Evolutionary conservation across 139 green algal genomes (phyloP).

Genomic region (Chlorella sp.): DNA sequence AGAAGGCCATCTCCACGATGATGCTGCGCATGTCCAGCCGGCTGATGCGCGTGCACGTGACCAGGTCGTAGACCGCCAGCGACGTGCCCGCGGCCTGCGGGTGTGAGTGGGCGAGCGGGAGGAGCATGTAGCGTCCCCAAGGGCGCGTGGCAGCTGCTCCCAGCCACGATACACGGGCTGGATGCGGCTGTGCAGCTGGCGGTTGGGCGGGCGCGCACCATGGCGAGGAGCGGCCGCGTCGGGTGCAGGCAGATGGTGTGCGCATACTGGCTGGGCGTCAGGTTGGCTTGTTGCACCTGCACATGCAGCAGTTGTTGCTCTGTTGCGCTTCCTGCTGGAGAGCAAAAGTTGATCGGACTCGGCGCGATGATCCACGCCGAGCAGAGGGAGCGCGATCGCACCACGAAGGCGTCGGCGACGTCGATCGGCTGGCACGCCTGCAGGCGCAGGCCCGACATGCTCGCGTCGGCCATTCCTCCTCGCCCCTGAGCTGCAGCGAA

Average conservation of each 20-base stretch:
- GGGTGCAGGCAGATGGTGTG: neutral
- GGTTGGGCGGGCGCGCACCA: neutral
- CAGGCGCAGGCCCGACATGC: neutral
- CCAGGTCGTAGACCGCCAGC: neutral
- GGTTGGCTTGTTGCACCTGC: neutral
- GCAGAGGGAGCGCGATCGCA: neutral
- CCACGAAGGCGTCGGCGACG: neutral
- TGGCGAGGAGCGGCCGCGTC: neutral
- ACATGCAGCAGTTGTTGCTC: too few species aligned
- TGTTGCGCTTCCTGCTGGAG: too few species aligned
- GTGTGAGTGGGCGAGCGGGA: too few species aligned
- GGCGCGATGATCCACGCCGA: neutral
- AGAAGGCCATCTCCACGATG: neutral
- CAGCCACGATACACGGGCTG: neutral
- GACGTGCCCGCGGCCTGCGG: neutral
- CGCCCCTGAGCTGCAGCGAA: too few species aligned
- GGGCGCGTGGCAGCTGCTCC: neutral
- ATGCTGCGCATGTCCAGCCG: neutral
- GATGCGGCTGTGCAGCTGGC: neutral
- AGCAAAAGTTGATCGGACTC: neutral
- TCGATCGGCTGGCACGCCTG: neutral
- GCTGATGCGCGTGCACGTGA: neutral
- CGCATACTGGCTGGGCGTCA: neutral
- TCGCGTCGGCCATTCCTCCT: too few species aligned
- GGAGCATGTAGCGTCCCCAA: neutral